These are phyloP conservation scores for Tylopilus sp. DNA, from an alignment of 768 basidiomycete species.

Conservation along the genomic window DNA sequence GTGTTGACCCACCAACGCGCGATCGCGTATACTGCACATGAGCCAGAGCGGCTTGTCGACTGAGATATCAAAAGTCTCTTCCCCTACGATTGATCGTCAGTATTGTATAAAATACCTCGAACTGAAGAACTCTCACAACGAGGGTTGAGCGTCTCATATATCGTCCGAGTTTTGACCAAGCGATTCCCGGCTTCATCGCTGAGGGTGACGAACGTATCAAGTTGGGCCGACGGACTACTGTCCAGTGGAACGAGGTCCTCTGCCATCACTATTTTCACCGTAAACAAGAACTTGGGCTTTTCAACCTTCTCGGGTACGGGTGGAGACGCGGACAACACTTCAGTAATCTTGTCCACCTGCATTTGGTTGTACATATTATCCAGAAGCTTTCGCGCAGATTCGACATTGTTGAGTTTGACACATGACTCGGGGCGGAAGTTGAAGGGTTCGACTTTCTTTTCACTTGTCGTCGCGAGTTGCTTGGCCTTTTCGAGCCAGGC, in stretches of 20 bases:
- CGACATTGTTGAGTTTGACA: slow-evolving; percentile 97
- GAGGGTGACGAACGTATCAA: slow-evolving; percentile 92
- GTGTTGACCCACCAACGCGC: slow-evolving; percentile 88
- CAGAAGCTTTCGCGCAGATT: slow-evolving; percentile 83
- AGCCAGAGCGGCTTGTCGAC: slow-evolving; percentile 95
- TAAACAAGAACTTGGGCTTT: slow-evolving; percentile 75
- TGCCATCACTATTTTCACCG: slow-evolving; percentile 89
- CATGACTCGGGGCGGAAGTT: slow-evolving; percentile 93
- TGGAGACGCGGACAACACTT: slow-evolving; percentile 55
- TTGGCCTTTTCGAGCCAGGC: slow-evolving; percentile 87
- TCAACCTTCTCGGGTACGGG: slow-evolving; percentile 71
- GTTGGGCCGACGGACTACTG: slow-evolving; percentile 67
- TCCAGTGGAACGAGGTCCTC: slow-evolving; percentile 83
- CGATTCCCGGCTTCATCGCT: slow-evolving; percentile 90
- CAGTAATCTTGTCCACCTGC: slow-evolving; percentile 82
- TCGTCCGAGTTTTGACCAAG: slow-evolving; percentile 91
- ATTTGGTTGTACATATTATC: slow-evolving; percentile 94
- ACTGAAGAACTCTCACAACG: slow-evolving; percentile 60
- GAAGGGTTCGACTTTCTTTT: slow-evolving; percentile 93
- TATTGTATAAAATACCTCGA: not conserved
- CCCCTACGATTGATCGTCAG: slow-evolving; percentile 57
- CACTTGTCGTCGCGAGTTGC: slow-evolving; percentile 68
- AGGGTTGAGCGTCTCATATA: slow-evolving; percentile 88
- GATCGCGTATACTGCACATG: slow-evolving; percentile 91
- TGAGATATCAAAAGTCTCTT: slow-evolving; percentile 94